Evolutionary conservation across 1,139 yeast genomes (phyloP).

Genomic region (Petasospora rhodanensis): DNA sequence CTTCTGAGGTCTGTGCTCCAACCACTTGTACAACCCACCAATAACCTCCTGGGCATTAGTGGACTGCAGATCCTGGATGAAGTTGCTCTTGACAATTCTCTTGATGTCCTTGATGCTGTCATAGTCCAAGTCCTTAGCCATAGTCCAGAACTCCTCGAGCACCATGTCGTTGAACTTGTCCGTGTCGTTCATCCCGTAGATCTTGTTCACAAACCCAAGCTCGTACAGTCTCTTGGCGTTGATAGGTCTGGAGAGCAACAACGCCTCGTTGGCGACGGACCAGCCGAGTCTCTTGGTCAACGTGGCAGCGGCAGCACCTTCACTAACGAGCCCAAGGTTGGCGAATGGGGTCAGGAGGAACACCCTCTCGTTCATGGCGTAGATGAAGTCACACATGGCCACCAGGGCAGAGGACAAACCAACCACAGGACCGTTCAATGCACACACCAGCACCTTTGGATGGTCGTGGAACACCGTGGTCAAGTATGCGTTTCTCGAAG

Average conservation of each 20-base stretch:
- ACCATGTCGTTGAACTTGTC: conserved; percentile 61
- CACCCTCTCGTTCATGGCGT: conserved; percentile 59
- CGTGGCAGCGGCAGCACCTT: conserved; percentile 73
- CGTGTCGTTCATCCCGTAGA: conserved; percentile 41
- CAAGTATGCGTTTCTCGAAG: conserved; percentile 65
- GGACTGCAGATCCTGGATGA: conserved; percentile 41
- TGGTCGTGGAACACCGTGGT: conserved; percentile 71
- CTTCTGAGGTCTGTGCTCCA: conserved; percentile 68
- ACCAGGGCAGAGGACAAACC: conserved; percentile 77
- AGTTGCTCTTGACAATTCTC: conserved; percentile 43
- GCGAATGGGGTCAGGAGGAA: conserved; percentile 74
- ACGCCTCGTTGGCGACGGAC: conserved; percentile 70
- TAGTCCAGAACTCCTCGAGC: conserved; percentile 40
- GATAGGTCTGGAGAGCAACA: conserved; percentile 66
- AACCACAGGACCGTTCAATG: conserved; percentile 83
- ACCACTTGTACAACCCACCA: conserved; percentile 66
- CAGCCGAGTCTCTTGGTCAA: conserved; percentile 68
- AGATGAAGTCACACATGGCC: conserved; percentile 70
- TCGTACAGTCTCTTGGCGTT: conserved; percentile 52
- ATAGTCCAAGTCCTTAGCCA: conserved; percentile 48
- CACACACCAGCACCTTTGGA: conserved; percentile 65
- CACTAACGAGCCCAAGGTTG: conserved; percentile 78
- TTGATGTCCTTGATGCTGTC: conserved; percentile 62
- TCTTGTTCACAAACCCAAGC: conserved; percentile 60
- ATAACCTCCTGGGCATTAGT: conserved; percentile 65